phyloP scores from a whole-genome alignment of 1,284 basidiomycete species.

The Cryptococcus sp. region DNA sequence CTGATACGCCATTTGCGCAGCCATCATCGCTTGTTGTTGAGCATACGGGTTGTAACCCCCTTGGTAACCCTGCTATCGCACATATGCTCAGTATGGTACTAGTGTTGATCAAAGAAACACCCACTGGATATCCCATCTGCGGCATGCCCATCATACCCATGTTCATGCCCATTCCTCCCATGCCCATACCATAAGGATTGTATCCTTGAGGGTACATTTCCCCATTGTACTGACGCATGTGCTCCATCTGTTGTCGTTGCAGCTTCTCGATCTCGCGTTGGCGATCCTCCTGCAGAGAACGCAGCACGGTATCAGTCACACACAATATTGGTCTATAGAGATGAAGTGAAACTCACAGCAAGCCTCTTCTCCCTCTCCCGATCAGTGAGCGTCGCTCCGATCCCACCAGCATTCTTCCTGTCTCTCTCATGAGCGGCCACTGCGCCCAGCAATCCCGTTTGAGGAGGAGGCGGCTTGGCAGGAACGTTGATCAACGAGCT shows the following conservation, averaged over 20 bases:
- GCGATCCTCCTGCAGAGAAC: conserved; percentile 67
- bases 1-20: conserved; percentile 82
- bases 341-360: conserved; percentile 55
- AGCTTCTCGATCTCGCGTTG: conserved; percentile 89
- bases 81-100: neutral
- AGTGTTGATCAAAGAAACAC: conserved; percentile 2
- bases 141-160: conserved; percentile 56
- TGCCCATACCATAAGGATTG: conserved; percentile 30
- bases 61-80: conserved; percentile 61
- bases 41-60: conserved; percentile 59
- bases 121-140: conserved; percentile 50
- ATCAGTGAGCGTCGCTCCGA: conserved; percentile 91
- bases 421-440: conserved; percentile 95
- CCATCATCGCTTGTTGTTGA: conserved; percentile 80
- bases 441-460: conserved; percentile 91
- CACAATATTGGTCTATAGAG: neutral
- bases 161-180: conserved; percentile 55
- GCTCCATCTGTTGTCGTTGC: conserved; percentile 83
- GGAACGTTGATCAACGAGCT: conserved; percentile 90
- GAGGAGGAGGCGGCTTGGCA: conserved; percentile 89
- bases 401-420: conserved; percentile 87
- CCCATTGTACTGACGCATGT: conserved; percentile 66
- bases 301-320: conserved; percentile 1
- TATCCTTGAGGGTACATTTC: conserved; percentile 30
- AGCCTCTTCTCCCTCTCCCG: conserved; percentile 87